Conservation (phyloP, 345 rosid genomes). For the Lagerstroemia speciosa region DNA sequence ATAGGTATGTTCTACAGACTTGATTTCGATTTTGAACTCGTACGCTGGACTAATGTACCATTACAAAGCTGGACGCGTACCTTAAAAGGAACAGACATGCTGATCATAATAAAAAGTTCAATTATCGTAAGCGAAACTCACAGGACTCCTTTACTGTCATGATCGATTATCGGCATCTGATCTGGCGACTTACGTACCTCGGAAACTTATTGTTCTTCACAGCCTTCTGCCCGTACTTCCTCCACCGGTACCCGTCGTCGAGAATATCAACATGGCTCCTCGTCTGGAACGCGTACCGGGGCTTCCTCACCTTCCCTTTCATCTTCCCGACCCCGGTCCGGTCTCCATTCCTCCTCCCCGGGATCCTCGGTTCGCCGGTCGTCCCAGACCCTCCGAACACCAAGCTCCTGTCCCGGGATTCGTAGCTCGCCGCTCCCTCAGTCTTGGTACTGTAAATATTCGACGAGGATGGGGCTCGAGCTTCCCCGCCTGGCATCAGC, state of each 20-base stretch:
- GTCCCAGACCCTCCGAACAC: background rate
- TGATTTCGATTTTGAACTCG: too few relatives aligned
- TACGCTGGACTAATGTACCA: too few relatives aligned
- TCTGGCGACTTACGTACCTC: constrained; percentile 33
- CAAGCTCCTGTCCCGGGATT: background rate
- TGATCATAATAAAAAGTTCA: too few relatives aligned
- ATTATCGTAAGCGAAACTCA: too few relatives aligned
- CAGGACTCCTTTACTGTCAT: too few relatives aligned
- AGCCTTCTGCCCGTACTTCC: constrained; percentile 84
- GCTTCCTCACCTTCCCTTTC: constrained; percentile 44
- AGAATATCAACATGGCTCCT: constrained; percentile 87
- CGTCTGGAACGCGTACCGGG: constrained; percentile 70
- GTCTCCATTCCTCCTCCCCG: constrained; percentile 29
- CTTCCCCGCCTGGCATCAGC: background rate
- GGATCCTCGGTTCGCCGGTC: background rate
- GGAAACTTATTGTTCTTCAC: constrained; percentile 80
- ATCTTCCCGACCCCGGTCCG: too few relatives aligned
- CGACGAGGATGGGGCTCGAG: background rate
- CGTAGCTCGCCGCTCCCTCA: background rate
- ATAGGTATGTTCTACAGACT: background rate
- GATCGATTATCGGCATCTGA: too few relatives aligned
- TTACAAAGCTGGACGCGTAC: too few relatives aligned
- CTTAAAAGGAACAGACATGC: too few relatives aligned
- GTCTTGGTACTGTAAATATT: background rate
- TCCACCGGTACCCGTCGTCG: constrained; percentile 93